These are phyloP conservation scores for Stephanocyclus meneghinianus DNA, from an alignment of 352 stramenopile species.

Conservation along the genomic window DNA sequence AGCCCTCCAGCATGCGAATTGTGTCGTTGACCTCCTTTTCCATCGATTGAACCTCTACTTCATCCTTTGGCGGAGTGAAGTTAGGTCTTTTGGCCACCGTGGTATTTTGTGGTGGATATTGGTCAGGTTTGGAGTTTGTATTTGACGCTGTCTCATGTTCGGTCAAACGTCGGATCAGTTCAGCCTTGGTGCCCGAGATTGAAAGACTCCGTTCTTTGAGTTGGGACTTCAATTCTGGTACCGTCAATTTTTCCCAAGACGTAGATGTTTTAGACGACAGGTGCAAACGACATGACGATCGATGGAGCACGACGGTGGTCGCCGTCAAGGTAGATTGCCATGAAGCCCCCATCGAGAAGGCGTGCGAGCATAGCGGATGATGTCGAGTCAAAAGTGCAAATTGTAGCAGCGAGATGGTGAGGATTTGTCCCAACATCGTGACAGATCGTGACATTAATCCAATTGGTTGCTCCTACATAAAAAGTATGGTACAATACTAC, in stretches of 20 bases:
- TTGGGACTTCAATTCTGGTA: slow-evolving; percentile 68
- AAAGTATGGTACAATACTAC: too few species aligned
- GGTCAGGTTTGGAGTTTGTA: neutral
- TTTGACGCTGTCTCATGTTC: slow-evolving; percentile 2
- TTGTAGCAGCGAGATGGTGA: neutral
- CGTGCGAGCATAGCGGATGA: neutral
- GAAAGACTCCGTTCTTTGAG: slow-evolving; percentile 57
- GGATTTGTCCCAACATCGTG: neutral
- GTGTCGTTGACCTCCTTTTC: slow-evolving; percentile 47
- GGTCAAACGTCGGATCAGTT: slow-evolving; percentile 62
- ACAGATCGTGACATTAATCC: neutral
- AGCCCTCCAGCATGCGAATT: slow-evolving; percentile 43
- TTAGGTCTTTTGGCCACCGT: neutral
- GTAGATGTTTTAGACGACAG: neutral
- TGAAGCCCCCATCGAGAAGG: neutral
- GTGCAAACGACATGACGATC: neutral
- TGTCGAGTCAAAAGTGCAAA: neutral
- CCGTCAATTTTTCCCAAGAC: slow-evolving; percentile 32
- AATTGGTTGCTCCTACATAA: too few species aligned
- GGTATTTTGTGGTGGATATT: neutral
- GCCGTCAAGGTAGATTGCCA: neutral
- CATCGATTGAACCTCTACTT: slow-evolving; percentile 37
- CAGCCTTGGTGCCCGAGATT: slow-evolving; percentile 65
- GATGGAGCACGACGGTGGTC: too few species aligned
- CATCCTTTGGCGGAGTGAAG: slow-evolving; percentile 40